Conservation (phyloP, 2,329 filamentous ascomycete species). For the Rachicladosporium sp. region DNA sequence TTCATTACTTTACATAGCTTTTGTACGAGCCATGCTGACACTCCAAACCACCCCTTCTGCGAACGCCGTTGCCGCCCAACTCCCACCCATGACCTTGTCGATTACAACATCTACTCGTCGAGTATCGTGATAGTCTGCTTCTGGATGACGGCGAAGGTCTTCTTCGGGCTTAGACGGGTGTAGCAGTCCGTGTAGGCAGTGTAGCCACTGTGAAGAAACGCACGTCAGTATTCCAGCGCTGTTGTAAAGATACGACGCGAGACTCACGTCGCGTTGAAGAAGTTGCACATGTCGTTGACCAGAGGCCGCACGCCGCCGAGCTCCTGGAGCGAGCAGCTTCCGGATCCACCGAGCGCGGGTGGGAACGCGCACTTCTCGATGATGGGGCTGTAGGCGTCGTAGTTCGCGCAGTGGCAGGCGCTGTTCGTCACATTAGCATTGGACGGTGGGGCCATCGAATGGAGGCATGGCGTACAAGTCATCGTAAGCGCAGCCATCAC, state of each 20-base stretch:
- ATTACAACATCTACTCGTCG: background rate
- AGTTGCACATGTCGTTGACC: conserved; percentile 3
- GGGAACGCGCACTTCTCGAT: conserved; percentile 4
- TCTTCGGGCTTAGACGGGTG: no score
- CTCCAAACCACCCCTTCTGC: no score
- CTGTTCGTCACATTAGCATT: background rate
- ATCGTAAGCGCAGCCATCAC: no score
- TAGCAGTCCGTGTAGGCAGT: conserved; percentile 2
- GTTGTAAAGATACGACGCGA: no score
- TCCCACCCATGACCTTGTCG: background rate
- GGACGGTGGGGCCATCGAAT: no score
- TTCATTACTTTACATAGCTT: background rate
- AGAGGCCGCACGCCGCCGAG: background rate
- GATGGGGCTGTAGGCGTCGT: conserved; percentile 1
- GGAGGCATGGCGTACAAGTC: no score
- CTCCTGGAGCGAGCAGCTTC: conserved; percentile 1
- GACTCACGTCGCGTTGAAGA: conserved; percentile 3
- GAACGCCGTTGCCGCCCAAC: background rate
- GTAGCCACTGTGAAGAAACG: background rate
- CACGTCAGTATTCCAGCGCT: no score
- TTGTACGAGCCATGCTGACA: background rate
- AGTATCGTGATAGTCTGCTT: background rate
- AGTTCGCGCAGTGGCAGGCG: conserved; percentile 4
- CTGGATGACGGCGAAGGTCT: no score
- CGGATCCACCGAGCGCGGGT: background rate